phyloP scores from a whole-genome alignment of 164 flowering plant genomes.

The Umbilicus rupestris region DNA sequence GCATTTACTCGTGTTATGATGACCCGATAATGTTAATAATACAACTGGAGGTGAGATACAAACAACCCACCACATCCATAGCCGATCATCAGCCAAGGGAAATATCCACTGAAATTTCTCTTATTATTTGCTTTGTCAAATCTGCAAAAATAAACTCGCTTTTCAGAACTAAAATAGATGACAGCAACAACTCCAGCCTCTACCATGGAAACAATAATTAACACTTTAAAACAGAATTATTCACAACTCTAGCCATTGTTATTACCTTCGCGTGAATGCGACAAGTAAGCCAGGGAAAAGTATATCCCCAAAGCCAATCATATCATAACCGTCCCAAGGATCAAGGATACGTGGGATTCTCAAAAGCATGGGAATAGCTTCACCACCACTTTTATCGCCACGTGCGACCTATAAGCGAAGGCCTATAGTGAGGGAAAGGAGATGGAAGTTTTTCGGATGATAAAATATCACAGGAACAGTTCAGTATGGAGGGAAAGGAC shows the following conservation, averaged over 20 bases:
- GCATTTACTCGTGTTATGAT: not conserved
- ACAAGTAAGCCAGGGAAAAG: slow-evolving; percentile 91
- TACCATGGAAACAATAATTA: not conserved
- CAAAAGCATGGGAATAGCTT: slow-evolving; percentile 85
- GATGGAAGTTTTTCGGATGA: too few species aligned
- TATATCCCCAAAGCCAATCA: slow-evolving; percentile 97
- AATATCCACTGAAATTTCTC: slow-evolving; percentile 54
- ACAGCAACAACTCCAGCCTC: not conserved
- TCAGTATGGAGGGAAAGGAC: not conserved
- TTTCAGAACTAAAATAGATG: not conserved
- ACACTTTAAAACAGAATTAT: not conserved
- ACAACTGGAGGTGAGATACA: not conserved
- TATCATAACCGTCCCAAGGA: slow-evolving; percentile 87
- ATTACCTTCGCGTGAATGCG: slow-evolving; percentile 64
- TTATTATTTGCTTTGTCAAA: slow-evolving; percentile 69
- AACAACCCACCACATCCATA: slow-evolving; percentile 68
- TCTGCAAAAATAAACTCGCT: slow-evolving; percentile 30
- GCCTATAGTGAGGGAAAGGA: not conserved
- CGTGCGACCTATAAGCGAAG: slow-evolving; percentile 60
- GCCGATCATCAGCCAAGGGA: slow-evolving; percentile 66
- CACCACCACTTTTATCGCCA: slow-evolving; percentile 82
- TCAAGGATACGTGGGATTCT: slow-evolving; percentile 73
- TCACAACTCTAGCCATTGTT: not conserved
- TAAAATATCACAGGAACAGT: not conserved
- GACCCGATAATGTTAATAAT: not conserved